Conservation (phyloP, 192 early-diverging fungal genomes). For the Gamsiella multidivaricata region DNA sequence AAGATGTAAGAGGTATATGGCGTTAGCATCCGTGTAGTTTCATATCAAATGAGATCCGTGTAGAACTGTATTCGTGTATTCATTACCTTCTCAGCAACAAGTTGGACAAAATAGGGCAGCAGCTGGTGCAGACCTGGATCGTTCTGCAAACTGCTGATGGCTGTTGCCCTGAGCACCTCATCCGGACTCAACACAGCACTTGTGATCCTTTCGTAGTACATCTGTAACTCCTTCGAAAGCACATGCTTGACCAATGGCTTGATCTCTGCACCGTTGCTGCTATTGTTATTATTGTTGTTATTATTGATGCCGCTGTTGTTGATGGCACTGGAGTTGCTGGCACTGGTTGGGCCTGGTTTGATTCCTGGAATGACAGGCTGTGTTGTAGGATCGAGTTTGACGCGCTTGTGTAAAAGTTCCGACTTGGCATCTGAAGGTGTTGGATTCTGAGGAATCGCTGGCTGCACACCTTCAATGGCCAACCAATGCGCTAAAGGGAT, state of each 20-base stretch:
- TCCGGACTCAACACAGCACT: slow-evolving; percentile 78
- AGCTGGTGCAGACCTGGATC: slow-evolving; percentile 97
- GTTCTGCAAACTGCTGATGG: slow-evolving; percentile 82
- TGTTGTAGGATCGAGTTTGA: slow-evolving; percentile 50
- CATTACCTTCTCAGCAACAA: slow-evolving; percentile 89
- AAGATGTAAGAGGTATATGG: background rate
- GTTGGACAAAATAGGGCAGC: slow-evolving; percentile 94
- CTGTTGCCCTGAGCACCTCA: slow-evolving; percentile 75
- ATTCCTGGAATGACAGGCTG: slow-evolving; percentile 50
- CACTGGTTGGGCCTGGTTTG: slow-evolving; percentile 19
- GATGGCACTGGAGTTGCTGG: background rate
- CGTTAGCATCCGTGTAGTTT: background rate
- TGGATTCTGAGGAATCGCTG: slow-evolving; percentile 96
- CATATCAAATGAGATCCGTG: too few species aligned
- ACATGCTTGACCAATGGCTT: slow-evolving; percentile 89
- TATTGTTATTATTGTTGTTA: background rate
- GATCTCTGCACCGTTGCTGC: slow-evolving; percentile 57
- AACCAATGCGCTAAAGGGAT: slow-evolving; percentile 85
- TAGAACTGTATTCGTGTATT: too few species aligned
- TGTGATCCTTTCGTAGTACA: slow-evolving; percentile 94
- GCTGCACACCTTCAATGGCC: slow-evolving; percentile 99
- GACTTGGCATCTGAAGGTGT: slow-evolving; percentile 71
- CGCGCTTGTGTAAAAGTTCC: slow-evolving; percentile 60
- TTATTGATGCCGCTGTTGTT: background rate
- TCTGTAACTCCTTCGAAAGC: slow-evolving; percentile 91